Evolutionary conservation across 371 early-diverging fungal genomes (phyloP), one percentile per base, ranked within the genome.

Genomic region (Massospora cicadina): DNA sequence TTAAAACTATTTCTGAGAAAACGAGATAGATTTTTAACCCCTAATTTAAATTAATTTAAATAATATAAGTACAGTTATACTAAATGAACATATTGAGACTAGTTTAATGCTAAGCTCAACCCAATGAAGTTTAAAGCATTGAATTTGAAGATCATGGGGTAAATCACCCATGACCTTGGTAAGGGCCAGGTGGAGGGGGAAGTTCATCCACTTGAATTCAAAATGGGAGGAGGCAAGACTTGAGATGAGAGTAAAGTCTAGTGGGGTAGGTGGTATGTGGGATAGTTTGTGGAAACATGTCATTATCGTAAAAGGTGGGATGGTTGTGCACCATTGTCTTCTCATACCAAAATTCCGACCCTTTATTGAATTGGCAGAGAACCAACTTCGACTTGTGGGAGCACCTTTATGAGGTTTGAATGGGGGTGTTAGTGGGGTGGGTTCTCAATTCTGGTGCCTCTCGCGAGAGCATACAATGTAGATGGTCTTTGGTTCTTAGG

Each of bases 381-480:
- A 64, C 64, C 28, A 64, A 23, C 31, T 55, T 64, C 64, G 55
- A 62, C 10, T 33, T 62, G 33, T 54, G 43, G n/a, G 17, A 43
- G 43, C 62, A 62, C 5, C 62, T 2, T 13, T 64, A 54, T n/a
- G 55, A 54, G 5, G 13, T 12, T 10, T 55, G 25, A 12, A 12
- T 64, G 5, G 55, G 54, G 17, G 27, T 55, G 55, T 55, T 54
- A 12, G 26, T 28, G 2, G 21, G 26, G 10, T 5, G 17, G 55
- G 1, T 28, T 26, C 28, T 26, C 12, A 13, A n/a, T n/a, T 64
- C 64, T 2, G 25, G 12, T 23, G 23, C 2, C 64, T 56, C 31
- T 64, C 64, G 27, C 56, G 17, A 23, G 55, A 55, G 32, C 64
- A 64, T 3, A 64, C 64, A 27, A 64, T 23, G 55, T 64, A 64